Evolutionary conservation across 768 basidiomycete genomes (phyloP), one percentile per base, ranked within the genome.

Genomic region (Russula compacta): DNA sequence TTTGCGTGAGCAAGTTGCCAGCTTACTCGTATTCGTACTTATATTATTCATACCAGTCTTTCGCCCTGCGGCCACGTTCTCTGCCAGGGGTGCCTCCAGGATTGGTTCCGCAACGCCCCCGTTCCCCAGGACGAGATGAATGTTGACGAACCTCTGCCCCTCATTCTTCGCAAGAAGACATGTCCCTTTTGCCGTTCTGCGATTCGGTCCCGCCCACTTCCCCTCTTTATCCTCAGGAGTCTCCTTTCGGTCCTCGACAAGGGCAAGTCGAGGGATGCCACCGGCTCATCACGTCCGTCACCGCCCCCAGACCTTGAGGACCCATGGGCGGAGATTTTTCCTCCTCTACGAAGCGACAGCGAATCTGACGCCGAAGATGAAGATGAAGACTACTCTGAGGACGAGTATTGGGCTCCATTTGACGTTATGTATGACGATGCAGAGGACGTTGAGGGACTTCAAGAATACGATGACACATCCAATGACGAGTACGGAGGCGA

Each of bases 61-160:
- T 79, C 85, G 1, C 88, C 88, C 0, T 90, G 88, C 67, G 88
- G 88, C 1, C 88, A 90, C 65, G 79, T 87, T n/a, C 75, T 87
- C n/a, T 90, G 88, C 59, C 77, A 86, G 32, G 66, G 68, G 3
- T 90, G 88, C 66, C 79, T 90, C 9, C 84, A 87, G 70, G 82
- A 84, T 66, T 90, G 88, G 88, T 90, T 90, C 73, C 80, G 82
- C 60, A 79, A 81, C 54, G 85, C 86, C 3, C 86, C 87, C 3
- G 72, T 75, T 0, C 61, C 68, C 17, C 78, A 77, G 32, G 75
- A 77, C 40, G 78, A 78, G 17, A 80, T 79, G 76, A 60, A 71
- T 55, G 72, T 78, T 48, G 75, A 77, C 46, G 72, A 73, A 46
- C 71, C 75, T 9, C 68, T 72, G 29, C 81, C 81, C 64, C 71